These are phyloP conservation scores for Phycomyces blakesleeanus DNA, from an alignment of 192 early-diverging fungal genomes.

Conservation along the genomic window DNA sequence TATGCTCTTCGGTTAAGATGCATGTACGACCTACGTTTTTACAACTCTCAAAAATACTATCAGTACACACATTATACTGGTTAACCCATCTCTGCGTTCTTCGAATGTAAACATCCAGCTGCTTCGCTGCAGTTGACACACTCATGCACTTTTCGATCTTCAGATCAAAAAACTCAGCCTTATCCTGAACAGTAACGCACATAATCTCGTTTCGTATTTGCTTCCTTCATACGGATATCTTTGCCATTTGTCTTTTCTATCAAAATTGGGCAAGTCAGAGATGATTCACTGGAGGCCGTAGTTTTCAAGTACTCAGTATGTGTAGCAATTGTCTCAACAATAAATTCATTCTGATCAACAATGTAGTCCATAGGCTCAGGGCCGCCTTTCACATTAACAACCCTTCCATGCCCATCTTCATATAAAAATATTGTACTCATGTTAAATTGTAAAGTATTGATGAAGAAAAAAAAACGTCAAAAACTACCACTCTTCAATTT, in stretches of 20 bases:
- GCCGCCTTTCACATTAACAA: slow-evolving; percentile 5
- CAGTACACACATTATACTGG: slow-evolving; percentile 2
- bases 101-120: slow-evolving; percentile 3
- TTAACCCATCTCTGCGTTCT: background rate
- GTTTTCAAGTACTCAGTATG: background rate
- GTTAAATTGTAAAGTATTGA: no score
- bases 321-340: slow-evolving; percentile 1
- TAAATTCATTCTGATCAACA: slow-evolving; percentile 12
- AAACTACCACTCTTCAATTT: no score
- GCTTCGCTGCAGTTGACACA: slow-evolving; percentile 8
- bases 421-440: no score
- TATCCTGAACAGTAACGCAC: slow-evolving; percentile 1
- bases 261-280: background rate
- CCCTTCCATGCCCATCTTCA: background rate
- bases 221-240: background rate
- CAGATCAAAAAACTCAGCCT: slow-evolving; percentile 2
- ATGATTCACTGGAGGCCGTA: background rate
- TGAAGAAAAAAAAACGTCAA: no score
- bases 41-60: slow-evolving; percentile 8
- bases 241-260: background rate
- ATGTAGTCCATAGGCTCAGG: slow-evolving; percentile 17
- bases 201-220: slow-evolving; percentile 1
- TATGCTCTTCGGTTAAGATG: slow-evolving; percentile 1
- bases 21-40: background rate
- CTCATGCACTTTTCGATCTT: slow-evolving; percentile 3